Evolutionary conservation across 495 filamentous ascomycete genomes (phyloP), one percentile per base, ranked within the genome.

Genomic region (Neurospora sp.): DNA sequence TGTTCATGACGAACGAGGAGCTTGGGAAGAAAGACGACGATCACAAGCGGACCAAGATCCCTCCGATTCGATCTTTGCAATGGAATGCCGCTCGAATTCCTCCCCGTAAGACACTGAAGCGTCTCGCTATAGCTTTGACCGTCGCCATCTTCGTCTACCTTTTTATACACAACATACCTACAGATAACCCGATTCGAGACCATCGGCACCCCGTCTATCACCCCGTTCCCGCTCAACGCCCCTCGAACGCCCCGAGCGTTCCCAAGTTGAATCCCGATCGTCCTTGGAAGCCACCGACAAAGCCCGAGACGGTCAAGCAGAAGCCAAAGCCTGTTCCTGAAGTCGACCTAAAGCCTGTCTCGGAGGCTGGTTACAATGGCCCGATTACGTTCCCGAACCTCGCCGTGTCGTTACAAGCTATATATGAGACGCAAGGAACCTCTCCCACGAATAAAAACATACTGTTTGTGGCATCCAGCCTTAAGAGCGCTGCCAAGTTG

Each of bases 401-500:
- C 18, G 80, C 78, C 8, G 47, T 71, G 20, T 79, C 83, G 47
- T 70, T 86, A 38, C 76, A 84, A 3, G 83, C 78, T 2, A 82
- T 85, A 68, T 73, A 75, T 14, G 79, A 74, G 44, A 85, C 82
- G 9, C 74, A 73, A 10, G 85, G 85, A 16, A 73, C 41, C 4
- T 79, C 74, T 68, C 6, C 68, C 39, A 71, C 72, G 20, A 89
- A 89, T 72, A 85, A 82, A 45, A 89, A 90, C 73, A 80, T 91
- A 0, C 76, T 91, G 7, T 90, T 90, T 73, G 87, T 86, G 6
- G 83, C 87, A 1, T 86, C 88, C 1, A 88, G 81, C 45, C 80
- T 90, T 59, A 81, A 86, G 74, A 90, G 89, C 72, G 85, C 84
- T 3, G 80, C 87, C 0, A 77, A 81, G 38, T 76, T 91, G 22